A percentile compares a stretch with the other conserved stretches of the same genome.
phyloP scores from a whole-genome alignment of 306 rosid genomes.

The Cucurbita argyrosperma region DNA sequence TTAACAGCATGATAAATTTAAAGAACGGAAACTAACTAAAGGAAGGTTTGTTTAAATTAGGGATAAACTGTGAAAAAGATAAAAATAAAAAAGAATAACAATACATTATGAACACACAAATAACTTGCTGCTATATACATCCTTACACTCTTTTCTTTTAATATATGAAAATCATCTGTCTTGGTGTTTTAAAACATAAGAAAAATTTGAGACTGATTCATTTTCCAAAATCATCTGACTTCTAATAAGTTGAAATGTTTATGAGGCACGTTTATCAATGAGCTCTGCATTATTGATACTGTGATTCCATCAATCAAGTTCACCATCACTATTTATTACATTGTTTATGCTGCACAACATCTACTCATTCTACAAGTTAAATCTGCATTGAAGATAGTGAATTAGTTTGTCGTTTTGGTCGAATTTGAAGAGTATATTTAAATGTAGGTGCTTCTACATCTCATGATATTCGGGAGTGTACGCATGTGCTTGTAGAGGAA shows the following conservation, averaged over 20 bases:
- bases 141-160: background rate
- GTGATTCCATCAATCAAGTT: background rate
- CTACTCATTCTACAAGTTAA: background rate
- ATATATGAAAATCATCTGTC: background rate
- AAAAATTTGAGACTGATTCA: background rate
- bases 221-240: background rate
- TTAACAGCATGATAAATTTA: background rate
- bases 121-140: background rate
- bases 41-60: background rate
- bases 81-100: too few relatives aligned
- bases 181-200: background rate
- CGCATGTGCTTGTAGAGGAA: slow-evolving; percentile 80
- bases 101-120: too few relatives aligned
- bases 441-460: slow-evolving; percentile 50
- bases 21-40: background rate
- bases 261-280: background rate
- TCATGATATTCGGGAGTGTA: slow-evolving; percentile 45
- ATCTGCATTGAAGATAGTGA: background rate
- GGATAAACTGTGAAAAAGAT: too few relatives aligned
- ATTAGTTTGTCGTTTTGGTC: background rate
- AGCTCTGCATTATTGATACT: background rate
- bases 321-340: background rate
- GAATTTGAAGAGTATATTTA: slow-evolving; percentile 3
- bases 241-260: background rate
- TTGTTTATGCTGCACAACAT: background rate